Evolutionary conservation across 2,329 filamentous ascomycete genomes (phyloP).

Genomic region (Sordariomycetes sp.): DNA sequence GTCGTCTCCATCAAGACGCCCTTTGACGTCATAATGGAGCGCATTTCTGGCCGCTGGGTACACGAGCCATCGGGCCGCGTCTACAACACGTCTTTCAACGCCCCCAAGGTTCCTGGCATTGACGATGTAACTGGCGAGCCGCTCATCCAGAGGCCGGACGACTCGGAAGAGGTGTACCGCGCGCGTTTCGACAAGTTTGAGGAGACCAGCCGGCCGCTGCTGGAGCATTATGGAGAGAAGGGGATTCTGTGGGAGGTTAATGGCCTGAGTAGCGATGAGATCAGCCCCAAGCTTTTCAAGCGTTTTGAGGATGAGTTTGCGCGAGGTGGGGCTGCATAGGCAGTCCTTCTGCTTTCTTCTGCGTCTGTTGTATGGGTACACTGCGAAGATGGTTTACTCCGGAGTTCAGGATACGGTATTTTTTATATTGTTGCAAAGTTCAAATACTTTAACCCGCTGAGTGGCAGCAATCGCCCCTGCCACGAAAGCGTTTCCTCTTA

Average conservation of each 20-base stretch:
- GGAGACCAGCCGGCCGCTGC: constrained; percentile 72
- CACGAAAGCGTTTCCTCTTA: neutral
- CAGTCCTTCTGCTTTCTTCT: neutral
- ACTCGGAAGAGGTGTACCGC: constrained; percentile 78
- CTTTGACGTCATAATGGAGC: constrained; percentile 72
- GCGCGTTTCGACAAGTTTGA: constrained; percentile 72
- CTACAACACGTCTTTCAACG: constrained; percentile 91
- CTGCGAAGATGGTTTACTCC: neutral
- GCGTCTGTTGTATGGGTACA: neutral
- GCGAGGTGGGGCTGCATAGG: neutral
- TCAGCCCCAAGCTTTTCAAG: constrained; percentile 74
- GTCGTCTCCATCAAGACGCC: constrained; percentile 83
- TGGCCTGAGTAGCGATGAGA: constrained; percentile 88
- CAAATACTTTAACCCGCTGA: neutral
- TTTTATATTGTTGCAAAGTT: neutral
- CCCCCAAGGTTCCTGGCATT: constrained; percentile 65
- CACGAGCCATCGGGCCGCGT: constrained; percentile 84
- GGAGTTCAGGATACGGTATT: neutral
- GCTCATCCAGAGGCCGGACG: constrained; percentile 73
- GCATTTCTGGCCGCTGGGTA: constrained; percentile 87
- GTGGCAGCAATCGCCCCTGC: neutral
- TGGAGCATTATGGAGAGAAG: constrained; percentile 80
- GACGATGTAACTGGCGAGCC: constrained; percentile 89
- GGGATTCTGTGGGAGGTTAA: constrained; percentile 80
- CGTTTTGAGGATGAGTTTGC: constrained; percentile 72